Percentiles rank a stretch among this genome's conserved stretches.
These are phyloP conservation scores for Puccinia hordei DNA, from an alignment of 1,284 basidiomycete genomes.

Conservation along the genomic window DNA sequence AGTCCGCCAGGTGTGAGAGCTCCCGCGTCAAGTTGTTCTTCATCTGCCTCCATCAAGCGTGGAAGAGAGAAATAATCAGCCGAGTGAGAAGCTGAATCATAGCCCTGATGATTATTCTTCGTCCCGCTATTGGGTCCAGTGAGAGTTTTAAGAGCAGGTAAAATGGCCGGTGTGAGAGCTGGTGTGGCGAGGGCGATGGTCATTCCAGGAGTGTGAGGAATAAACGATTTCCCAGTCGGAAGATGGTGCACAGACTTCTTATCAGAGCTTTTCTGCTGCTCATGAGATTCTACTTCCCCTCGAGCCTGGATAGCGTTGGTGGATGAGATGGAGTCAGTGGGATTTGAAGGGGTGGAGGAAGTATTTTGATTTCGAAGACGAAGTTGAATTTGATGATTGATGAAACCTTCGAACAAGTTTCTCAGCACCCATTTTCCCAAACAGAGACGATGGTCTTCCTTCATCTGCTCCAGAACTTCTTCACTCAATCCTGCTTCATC, in stretches of 20 bases:
- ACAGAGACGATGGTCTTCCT: constrained; percentile 68
- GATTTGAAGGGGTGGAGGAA: constrained; percentile 19
- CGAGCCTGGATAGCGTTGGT: constrained; percentile 56
- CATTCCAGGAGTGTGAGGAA: constrained; percentile 59
- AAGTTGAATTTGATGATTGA: constrained; percentile 47
- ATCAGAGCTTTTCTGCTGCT: constrained; percentile 56
- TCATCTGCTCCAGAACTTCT: constrained; percentile 59
- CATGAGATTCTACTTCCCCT: constrained; percentile 58
- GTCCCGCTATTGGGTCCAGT: neutral
- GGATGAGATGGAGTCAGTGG: constrained; percentile 32
- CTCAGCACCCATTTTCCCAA: constrained; percentile 58
- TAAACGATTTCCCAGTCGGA: neutral
- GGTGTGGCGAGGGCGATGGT: constrained; percentile 69
- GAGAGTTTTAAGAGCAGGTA: constrained; percentile 54
- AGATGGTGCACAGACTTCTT: constrained; percentile 19
- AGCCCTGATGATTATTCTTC: constrained; percentile 5
- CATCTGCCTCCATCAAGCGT: constrained; percentile 32
- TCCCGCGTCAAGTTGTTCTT: constrained; percentile 3
- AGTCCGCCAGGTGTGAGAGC: neutral
- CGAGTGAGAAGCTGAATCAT: neutral
- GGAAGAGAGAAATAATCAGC: constrained; percentile 46
- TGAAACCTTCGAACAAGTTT: constrained; percentile 57
- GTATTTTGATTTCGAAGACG: neutral
- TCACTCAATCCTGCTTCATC: constrained; percentile 67
- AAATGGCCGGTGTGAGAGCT: constrained; percentile 66